Percentiles rank a stretch among this genome's conserved stretches.
phyloP scores from a whole-genome alignment of 1,284 basidiomycete species.

The Apiotrichum laibachii region DNA sequence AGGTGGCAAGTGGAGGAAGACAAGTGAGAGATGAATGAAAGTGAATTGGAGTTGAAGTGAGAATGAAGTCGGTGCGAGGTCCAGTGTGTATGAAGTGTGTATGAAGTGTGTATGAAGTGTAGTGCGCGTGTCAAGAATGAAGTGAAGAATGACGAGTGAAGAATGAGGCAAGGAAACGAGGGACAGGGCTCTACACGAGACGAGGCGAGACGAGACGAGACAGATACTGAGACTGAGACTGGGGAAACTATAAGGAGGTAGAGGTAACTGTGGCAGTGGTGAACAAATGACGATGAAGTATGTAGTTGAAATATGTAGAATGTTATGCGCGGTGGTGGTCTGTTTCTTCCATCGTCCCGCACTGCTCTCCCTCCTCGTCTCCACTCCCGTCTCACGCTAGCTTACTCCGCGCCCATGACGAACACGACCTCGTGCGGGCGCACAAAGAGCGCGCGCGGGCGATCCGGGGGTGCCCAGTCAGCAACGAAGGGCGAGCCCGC shows the following conservation, averaged over 20 bases:
- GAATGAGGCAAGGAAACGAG: not conserved
- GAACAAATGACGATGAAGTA: no score
- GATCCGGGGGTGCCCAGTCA: slow-evolving; percentile 21
- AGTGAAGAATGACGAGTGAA: not conserved
- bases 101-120: not conserved
- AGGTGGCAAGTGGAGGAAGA: no score
- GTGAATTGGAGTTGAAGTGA: not conserved
- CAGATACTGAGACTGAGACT: no score
- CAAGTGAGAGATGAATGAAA: no score
- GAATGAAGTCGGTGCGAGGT: no score
- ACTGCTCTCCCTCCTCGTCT: not conserved
- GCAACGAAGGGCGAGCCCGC: slow-evolving; percentile 16
- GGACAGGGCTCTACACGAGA: no score
- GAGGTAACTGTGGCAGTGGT: no score
- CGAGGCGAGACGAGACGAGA: no score
- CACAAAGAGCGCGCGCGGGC: slow-evolving; percentile 39
- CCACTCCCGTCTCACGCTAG: not conserved
- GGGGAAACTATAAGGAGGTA: no score
- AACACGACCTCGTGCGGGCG: slow-evolving; percentile 43
- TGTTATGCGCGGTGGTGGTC: no score
- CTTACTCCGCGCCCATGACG: slow-evolving; percentile 39
- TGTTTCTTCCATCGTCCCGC: no score
- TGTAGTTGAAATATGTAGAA: no score
- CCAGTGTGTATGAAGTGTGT: not conserved
- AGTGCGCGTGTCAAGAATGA: not conserved